phyloP scores from a whole-genome alignment of 176 grass and related monocot species.

The Triticum turgidum region DNA sequence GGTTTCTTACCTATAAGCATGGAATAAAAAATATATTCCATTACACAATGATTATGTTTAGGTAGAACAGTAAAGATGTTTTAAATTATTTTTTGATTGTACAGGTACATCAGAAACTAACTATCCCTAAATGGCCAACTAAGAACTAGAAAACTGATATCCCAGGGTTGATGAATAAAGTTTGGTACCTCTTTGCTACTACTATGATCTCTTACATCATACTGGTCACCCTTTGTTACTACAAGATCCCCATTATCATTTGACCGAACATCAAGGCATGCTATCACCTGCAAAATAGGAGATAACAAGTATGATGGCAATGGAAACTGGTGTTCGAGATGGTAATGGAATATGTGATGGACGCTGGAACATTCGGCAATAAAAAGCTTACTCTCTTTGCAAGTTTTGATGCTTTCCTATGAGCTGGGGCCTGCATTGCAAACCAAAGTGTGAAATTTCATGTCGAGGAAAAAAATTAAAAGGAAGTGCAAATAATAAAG shows the following conservation, averaged over 20 bases:
- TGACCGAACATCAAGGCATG: conserved; percentile 96
- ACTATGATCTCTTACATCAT: conserved; percentile 92
- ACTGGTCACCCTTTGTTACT: conserved; percentile 98
- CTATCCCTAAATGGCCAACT: neutral
- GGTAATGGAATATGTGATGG: neutral
- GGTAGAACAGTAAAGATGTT: neutral
- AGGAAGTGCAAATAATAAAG: conserved; percentile 11
- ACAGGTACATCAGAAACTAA: conserved; percentile 15
- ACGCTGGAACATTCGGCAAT: neutral
- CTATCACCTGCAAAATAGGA: conserved; percentile 70
- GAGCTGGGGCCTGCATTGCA: conserved; percentile 46
- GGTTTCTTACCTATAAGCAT: conserved; percentile 84
- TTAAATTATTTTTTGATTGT: neutral
- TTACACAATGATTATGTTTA: neutral
- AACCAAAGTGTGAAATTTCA: conserved; percentile 13
- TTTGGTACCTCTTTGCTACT: conserved; percentile 73
- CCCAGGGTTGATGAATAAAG: neutral
- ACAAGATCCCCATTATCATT: conserved; percentile 99
- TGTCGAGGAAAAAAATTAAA: conserved; percentile 13
- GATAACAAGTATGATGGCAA: conserved; percentile 19
- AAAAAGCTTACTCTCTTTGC: conserved; percentile 85
- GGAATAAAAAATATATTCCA: conserved; percentile 19
- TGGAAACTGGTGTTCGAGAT: neutral
- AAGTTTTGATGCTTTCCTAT: conserved; percentile 83
- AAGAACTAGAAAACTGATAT: conserved; percentile 8